A percentile compares a stretch with the other conserved stretches of the same genome.
Conservation (phyloP, 1,284 basidiomycete genomes). For the Trametes pubescens region DNA sequence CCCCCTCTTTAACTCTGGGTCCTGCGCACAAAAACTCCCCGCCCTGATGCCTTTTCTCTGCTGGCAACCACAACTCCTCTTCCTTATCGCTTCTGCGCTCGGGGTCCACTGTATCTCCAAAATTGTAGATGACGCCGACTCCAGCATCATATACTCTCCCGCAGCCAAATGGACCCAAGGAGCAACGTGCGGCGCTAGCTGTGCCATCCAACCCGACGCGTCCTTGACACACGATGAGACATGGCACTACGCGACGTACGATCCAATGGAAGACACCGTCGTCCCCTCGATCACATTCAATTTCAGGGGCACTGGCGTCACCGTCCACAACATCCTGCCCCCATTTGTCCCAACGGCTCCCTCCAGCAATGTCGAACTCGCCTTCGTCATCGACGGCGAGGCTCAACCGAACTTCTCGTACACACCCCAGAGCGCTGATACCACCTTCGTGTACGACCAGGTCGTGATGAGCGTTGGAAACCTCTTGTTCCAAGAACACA, state of each 20-base stretch:
- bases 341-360: not conserved
- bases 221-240: not conserved
- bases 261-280: not conserved
- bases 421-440: not conserved
- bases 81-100: not conserved
- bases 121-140: constrained; percentile 9
- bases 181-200: not conserved
- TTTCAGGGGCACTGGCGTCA: constrained; percentile 21
- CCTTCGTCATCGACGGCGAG: constrained; percentile 13
- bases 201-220: constrained; percentile 4
- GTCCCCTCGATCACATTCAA: constrained; percentile 1
- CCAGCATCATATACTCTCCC: constrained; percentile 7
- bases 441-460: constrained; percentile 1
- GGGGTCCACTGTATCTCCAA: constrained; percentile 27
- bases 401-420: not conserved
- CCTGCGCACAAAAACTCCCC: too few species aligned
- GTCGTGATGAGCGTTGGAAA: not conserved
- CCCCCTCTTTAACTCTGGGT: too few species aligned
- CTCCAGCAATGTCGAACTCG: constrained; percentile 4
- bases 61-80: not conserved
- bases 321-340: constrained; percentile 18
- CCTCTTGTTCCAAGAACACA: constrained; percentile 7
- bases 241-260: constrained; percentile 10
- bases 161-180: constrained; percentile 12
- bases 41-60: too few species aligned